Evolutionary conservation across 2,329 filamentous ascomycete genomes (phyloP).

Genomic region (Meredithiella fracta): DNA sequence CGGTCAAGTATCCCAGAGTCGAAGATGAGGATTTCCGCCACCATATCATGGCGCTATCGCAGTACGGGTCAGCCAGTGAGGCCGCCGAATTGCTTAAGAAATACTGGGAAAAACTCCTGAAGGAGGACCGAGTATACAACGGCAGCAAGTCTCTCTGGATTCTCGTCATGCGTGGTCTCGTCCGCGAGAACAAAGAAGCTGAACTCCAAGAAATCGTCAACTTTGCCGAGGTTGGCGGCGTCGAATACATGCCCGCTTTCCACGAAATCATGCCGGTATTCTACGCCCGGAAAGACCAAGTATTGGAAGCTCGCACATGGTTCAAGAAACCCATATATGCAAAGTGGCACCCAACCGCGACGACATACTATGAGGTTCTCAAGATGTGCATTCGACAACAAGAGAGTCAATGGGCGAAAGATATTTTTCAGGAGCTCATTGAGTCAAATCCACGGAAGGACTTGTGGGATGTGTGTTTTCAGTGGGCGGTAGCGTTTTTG

Average conservation of each 20-base stretch:
- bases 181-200: constrained; percentile 38
- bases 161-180: constrained; percentile 43
- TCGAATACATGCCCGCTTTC: constrained; percentile 29
- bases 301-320: constrained; percentile 50
- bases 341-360: constrained; percentile 25
- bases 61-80: constrained; percentile 38
- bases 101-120: constrained; percentile 12
- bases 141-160: constrained; percentile 27
- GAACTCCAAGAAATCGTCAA: constrained; percentile 40
- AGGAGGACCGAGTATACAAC: constrained; percentile 11
- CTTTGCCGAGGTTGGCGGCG: constrained; percentile 31
- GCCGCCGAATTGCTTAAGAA: constrained; percentile 21
- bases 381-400: constrained; percentile 43
- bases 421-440: constrained; percentile 38
- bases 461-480: constrained; percentile 56
- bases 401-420: constrained; percentile 44
- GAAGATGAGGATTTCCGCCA: constrained; percentile 23
- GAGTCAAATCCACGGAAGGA: constrained; percentile 32
- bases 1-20: neutral
- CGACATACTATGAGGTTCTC: constrained; percentile 38
- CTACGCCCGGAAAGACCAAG: constrained; percentile 40
- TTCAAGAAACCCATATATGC: constrained; percentile 39
- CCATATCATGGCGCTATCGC: constrained; percentile 35
- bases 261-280: constrained; percentile 43
- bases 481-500: constrained; percentile 54